phyloP scores from a whole-genome alignment of 148 eudicot species.

The Hydrangea macrophylla region DNA sequence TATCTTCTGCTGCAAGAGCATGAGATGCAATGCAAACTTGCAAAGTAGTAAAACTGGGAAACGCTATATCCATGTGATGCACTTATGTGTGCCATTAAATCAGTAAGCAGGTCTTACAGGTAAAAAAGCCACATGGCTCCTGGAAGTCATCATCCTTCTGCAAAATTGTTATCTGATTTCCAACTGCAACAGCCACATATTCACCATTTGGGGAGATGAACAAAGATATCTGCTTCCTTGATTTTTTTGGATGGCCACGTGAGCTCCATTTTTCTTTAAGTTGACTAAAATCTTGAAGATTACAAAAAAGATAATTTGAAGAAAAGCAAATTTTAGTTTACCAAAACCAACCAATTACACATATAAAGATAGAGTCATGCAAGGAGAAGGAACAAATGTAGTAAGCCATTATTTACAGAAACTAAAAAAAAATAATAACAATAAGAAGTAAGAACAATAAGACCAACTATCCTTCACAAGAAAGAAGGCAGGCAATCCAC shows the following conservation, averaged over 20 bases:
- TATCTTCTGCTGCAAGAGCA: background rate
- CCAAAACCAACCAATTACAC: background rate
- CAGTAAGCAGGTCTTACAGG: slow-evolving; percentile 49
- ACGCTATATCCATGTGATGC: background rate
- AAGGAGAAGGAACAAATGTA: slow-evolving; percentile 1
- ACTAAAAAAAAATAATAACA: background rate
- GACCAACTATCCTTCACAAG: too few relatives aligned
- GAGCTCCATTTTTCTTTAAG: slow-evolving; percentile 78
- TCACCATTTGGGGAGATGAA: slow-evolving; percentile 79
- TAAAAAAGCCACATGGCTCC: slow-evolving; percentile 61
- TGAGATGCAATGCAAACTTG: background rate
- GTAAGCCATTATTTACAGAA: background rate
- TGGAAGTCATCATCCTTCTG: slow-evolving; percentile 73
- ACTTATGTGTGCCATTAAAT: background rate
- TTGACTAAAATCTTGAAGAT: slow-evolving; percentile 56
- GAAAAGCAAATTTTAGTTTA: slow-evolving; percentile 16
- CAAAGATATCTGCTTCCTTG: slow-evolving; percentile 59
- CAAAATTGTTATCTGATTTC: slow-evolving; percentile 74
- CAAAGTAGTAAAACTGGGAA: background rate
- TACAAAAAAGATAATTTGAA: slow-evolving; percentile 5
- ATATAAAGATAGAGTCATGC: slow-evolving; percentile 1
- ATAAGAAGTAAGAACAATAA: too few relatives aligned
- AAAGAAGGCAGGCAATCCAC: too few relatives aligned
- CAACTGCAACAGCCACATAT: slow-evolving; percentile 70
- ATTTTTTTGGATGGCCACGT: slow-evolving; percentile 46